Evolutionary conservation across 2,329 filamentous ascomycete genomes (phyloP), one percentile per base, ranked within the genome.

Genomic region (Harringtonia lauricola): DNA sequence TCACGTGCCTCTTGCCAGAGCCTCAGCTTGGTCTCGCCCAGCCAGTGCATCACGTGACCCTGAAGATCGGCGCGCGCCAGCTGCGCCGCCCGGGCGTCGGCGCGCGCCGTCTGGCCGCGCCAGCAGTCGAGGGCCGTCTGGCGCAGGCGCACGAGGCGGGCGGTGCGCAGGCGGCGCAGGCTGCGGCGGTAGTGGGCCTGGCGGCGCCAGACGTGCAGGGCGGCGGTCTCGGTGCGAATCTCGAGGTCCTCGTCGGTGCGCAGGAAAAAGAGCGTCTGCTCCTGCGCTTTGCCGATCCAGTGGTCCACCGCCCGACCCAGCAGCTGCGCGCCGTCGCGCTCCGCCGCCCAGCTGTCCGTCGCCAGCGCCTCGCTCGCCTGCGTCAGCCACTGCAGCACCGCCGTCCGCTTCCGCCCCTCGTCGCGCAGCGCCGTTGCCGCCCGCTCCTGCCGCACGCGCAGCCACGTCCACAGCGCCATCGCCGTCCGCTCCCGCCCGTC

Each of bases 391-490:
- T 40, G 29, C 15, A 10, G 7, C 14, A 18, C 14, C 4, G 39
- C 39, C 14, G 29, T 18, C 14, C 6, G 17, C 30, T 26, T n/a
- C 33, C 26, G n/a, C 26, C 22, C 10, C 14, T 13, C 19, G 8
- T 39, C 17, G 30, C 21, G 9, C 19, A 18, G 6, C 6, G 50
- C 6, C 30, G 52, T 51, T 4, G 58, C 58, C 13, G 47, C 15
- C 5, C 41, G 49, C 26, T 48, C 50, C 47, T 57, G 59, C 42
- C 52, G 47, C 12, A 52, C 49, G 8, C 54, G 42, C 36, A 56
- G 49, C 63, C 64, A 66, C 24, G 52, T 51, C 47, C 49, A 46
- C 39, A 60, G 57, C 2, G 49, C 45, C 3, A 54, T 51, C 29
- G 56, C 49, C 18, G 52, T 53, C 8, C 63, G 42, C 28, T 59